Evolutionary conservation across 1,284 basidiomycete species (phyloP), one percentile per base, ranked within the genome.

Genomic region (Leccinum solheimii): DNA sequence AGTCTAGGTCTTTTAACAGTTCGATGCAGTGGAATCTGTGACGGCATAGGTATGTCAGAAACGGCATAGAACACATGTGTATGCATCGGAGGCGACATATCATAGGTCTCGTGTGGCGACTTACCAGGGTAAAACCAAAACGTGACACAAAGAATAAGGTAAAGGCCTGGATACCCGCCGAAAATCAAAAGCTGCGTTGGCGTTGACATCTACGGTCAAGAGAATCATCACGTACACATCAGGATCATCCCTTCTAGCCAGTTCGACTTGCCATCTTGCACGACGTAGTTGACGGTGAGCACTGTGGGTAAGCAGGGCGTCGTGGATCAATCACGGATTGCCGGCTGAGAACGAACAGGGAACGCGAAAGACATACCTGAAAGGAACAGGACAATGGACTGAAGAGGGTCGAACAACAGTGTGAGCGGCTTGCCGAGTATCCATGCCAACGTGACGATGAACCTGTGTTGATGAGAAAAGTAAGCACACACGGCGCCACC

Each of bases 221-320:
- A 27, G 49, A 51, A 48, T 23, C 45, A 48, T 48, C 11, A 61
- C 73, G 43, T 61, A 88, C 86, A 82, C 75, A 92, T 87, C 16
- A 92, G 78, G 63, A 92, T 84, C 74, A 89, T 81, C 6, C 90
- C 90, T 72, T 90, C 87, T 0, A 90, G 76, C 86, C 90, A 95
- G 72, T 94, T 94, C 3, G 90, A 92, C 71, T 88, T 89, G 34
- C 93, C 93, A 70, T 95, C 92, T 64, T 85, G 83, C 3, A 93
- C 85, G 43, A 87, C 85, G 65, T 92, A 91, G 66, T 90, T 91
- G 77, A 95, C 90, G 1, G 90, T 87, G 62, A 93, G 77, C 23
- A 95, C 54, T 55, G 14, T n/a, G 51, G 16, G 27, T 32, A 19
- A 30, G 11, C n/a, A n/a, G 6, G 27, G n/a, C 10, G 14, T 21